These are phyloP conservation scores for Chalaropsis thielavioides DNA, from an alignment of 2,329 filamentous ascomycete species.

Conservation along the genomic window DNA sequence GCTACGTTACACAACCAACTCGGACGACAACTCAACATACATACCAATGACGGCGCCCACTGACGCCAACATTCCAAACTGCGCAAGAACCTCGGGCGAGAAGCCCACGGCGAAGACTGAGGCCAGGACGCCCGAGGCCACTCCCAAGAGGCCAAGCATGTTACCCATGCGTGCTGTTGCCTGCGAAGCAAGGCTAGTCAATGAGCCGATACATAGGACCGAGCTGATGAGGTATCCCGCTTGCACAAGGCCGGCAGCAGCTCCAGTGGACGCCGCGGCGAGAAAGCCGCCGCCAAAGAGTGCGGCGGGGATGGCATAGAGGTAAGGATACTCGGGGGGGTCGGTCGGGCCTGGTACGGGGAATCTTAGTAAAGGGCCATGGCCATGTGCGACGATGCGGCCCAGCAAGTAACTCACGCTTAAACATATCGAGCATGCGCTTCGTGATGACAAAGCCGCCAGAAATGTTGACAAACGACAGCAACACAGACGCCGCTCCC, in stretches of 20 bases:
- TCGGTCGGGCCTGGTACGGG: slow-evolving; percentile 52
- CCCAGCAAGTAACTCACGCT: slow-evolving; percentile 33
- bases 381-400: not conserved
- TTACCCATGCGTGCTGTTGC: slow-evolving; percentile 73
- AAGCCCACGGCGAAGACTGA: slow-evolving; percentile 73
- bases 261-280: slow-evolving; percentile 64
- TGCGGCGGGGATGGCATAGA: slow-evolving; percentile 63
- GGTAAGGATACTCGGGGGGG: slow-evolving; percentile 75
- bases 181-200: slow-evolving; percentile 71
- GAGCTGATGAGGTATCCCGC: slow-evolving; percentile 79
- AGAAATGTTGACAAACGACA: slow-evolving; percentile 79
- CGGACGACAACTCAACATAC: not conserved
- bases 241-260: slow-evolving; percentile 71
- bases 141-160: slow-evolving; percentile 72
- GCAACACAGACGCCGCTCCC: slow-evolving; percentile 63
- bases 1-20: slow-evolving; percentile 14
- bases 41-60: slow-evolving; percentile 50
- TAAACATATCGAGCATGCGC: slow-evolving; percentile 87
- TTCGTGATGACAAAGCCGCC: slow-evolving; percentile 88
- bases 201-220: slow-evolving; percentile 68
- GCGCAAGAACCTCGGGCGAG: slow-evolving; percentile 59
- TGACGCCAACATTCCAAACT: slow-evolving; percentile 64
- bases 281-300: slow-evolving; percentile 71
- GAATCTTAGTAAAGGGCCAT: not conserved
- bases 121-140: slow-evolving; percentile 67